Base-by-base conservation (phyloP, 1,284 basidiomycete species). In the Ustilago esculenta region DNA sequence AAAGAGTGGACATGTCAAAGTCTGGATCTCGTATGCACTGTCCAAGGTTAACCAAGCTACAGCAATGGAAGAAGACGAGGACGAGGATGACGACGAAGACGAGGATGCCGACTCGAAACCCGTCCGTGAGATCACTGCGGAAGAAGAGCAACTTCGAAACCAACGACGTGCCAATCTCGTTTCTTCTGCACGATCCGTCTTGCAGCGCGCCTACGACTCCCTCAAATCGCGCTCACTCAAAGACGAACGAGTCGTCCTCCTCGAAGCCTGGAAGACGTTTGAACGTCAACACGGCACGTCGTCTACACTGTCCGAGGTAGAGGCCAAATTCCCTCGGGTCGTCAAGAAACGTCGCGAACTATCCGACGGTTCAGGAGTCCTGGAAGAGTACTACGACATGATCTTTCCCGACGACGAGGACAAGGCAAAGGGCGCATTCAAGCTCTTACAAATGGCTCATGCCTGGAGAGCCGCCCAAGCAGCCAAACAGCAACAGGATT, bases 241-340 rank as follows among this genome's bases (percentile, higher is more conserved):
- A 83, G 90, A 90, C 76, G 92, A 97, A 90, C 91, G 94, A 51
- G 91, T 93, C 36, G 88, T 91, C 6, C 84, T 98, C 10, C 87
- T 97, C 18, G 91, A 94, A 80, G 89, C 92, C 1, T 98, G 94
- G 94, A 95, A 94, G 83, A 85, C 88, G 4, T 94, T 94, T 79
- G 94, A 98, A 83, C 85, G 89, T 69, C 86, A 87, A 41, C 85
- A 92, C 71, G 93, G 94, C 17, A 86, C 59, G 7, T n/a, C 49
- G 4, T 35, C 44, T 2, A 70, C 71, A n/a, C 85, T 90, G 25
- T 85, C 87, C 23, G 90, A 89, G 83, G 92, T 98, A 14, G 87
- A 94, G 75, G 87, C 85, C 47, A 92, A 92, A 89, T 90, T 94
- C 88, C 94, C 94, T 3, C 89, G 92, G 48, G 90, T 92, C 39